Base-by-base conservation (phyloP, 2,329 filamentous ascomycete genomes). In the Aspergillus pseudotamarii region DNA sequence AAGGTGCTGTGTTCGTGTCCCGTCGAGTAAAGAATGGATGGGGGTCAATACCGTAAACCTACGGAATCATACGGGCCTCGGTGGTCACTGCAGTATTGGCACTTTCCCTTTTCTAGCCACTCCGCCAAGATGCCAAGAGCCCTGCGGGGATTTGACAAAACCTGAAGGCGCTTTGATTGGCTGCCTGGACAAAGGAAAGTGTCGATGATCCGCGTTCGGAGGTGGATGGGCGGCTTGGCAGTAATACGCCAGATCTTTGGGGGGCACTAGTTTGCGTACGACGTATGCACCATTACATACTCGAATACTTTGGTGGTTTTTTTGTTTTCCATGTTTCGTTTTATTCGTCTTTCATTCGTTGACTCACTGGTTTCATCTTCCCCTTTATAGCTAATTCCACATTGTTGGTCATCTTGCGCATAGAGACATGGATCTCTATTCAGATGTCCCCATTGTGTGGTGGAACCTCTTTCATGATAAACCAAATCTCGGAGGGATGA, bases 201-300 rank as follows among this genome's bases (percentile, higher is more conserved):
- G 63, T 50, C 57, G 45, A 60, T 64, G 66, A 69, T 67, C 67
- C 67, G 63, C 68, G 64, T 64, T 69, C 66, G 68, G 67, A 66
- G 64, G 59, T 55, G 61, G 48, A 60, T 62, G 58, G 38, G 58
- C 26, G 59, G 14, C 68, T 70, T 70, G 68, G 68, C 68, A 53
- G 62, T 63, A 63, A 60, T 58, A 64, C 57, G 43, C 21, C 60
- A 30, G 58, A 34, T 50, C 56, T 30, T 36, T 23, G 14, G 36
- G 21, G 6, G n/a, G 26, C 0, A 5, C 16, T 38, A 55, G 34
- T 36, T 30, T 23, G n/a, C 4, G 38, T 23, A 23, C 34, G 21
- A 12, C 14, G 51, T 55, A 55, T 55, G 30, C 51, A 19, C 51
- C n/a, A 55, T 36, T 55, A 55, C 51, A 55, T 9, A 51, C 48